Percentiles rank a stretch among this genome's conserved stretches.
These are phyloP conservation scores for Monosporascus sp. DNA, from an alignment of 2,329 filamentous ascomycete genomes.

Conservation along the genomic window DNA sequence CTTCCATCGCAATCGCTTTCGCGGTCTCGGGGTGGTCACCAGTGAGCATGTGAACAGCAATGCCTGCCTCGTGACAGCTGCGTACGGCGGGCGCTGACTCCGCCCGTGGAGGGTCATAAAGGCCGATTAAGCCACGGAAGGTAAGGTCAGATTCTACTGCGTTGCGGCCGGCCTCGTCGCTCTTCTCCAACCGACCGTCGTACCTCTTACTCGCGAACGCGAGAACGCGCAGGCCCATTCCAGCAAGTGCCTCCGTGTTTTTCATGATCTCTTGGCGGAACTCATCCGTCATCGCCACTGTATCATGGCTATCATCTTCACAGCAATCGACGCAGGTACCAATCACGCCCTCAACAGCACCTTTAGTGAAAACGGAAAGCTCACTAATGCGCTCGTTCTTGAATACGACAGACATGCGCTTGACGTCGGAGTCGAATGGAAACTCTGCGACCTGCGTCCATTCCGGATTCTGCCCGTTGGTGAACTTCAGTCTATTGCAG, in stretches of 20 bases:
- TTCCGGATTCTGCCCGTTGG: constrained; percentile 40
- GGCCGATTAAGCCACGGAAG: constrained; percentile 62
- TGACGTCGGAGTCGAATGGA: constrained; percentile 67
- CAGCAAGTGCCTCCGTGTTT: constrained; percentile 58
- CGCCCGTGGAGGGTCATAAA: constrained; percentile 66
- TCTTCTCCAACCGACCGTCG: constrained; percentile 37
- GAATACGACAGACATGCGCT: constrained; percentile 70
- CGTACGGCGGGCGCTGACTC: constrained; percentile 58
- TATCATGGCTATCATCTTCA: constrained; percentile 25
- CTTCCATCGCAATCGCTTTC: constrained; percentile 55
- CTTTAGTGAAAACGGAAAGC: constrained; percentile 47
- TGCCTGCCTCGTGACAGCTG: constrained; percentile 56
- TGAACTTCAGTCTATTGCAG: constrained; percentile 50
- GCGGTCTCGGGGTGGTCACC: constrained; percentile 62
- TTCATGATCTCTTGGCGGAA: constrained; percentile 47
- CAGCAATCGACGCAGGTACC: constrained; percentile 49
- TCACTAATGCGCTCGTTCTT: constrained; percentile 30
- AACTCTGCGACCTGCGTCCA: constrained; percentile 60
- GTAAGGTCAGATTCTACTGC: constrained; percentile 54
- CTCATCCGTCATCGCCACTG: constrained; percentile 39
- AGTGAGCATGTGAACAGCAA: constrained; percentile 64
- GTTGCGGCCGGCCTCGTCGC: constrained; percentile 43
- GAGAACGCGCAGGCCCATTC: constrained; percentile 57
- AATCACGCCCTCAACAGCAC: constrained; percentile 63
- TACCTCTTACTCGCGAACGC: constrained; percentile 52